A percentile compares a stretch with the other conserved stretches of the same genome.
Conservation (phyloP, 179 eudicot genomes). For the Heliamphora pulchella region DNA sequence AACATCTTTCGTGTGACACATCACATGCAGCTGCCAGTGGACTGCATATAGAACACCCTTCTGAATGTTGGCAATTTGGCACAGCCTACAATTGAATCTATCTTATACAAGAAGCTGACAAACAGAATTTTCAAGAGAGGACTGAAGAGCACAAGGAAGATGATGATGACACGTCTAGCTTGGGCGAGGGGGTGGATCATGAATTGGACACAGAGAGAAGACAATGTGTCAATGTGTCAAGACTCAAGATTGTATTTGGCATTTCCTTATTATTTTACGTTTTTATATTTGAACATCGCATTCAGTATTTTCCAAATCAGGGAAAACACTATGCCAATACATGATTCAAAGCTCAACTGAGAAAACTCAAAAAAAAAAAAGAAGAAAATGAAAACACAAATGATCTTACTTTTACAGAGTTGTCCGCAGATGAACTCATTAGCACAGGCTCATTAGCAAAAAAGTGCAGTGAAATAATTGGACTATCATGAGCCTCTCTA, state of each 20-base stretch:
- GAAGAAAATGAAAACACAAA: not conserved
- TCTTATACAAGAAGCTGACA: not conserved
- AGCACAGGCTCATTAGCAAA: constrained; percentile 89
- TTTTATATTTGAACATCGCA: not conserved
- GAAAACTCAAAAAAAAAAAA: not conserved
- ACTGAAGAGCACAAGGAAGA: not conserved
- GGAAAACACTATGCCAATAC: not conserved
- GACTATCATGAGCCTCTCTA: constrained; percentile 81
- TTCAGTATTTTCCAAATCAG: not conserved
- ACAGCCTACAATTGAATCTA: not conserved
- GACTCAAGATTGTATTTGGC: not conserved
- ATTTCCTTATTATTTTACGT: not conserved
- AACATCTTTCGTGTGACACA: not conserved
- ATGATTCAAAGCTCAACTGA: not conserved
- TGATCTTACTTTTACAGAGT: constrained; percentile 65
- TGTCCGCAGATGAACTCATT: constrained; percentile 91
- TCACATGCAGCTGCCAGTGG: not conserved
- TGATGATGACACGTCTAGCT: not conserved
- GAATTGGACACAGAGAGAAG: not conserved
- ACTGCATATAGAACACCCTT: not conserved
- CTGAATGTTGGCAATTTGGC: not conserved
- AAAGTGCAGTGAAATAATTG: constrained; percentile 81
- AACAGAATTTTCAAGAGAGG: not conserved
- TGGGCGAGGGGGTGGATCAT: not conserved
- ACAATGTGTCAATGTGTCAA: not conserved